Base-by-base conservation (phyloP, 495 filamentous ascomycete genomes). In the Astrothelium subdiscretum region DNA sequence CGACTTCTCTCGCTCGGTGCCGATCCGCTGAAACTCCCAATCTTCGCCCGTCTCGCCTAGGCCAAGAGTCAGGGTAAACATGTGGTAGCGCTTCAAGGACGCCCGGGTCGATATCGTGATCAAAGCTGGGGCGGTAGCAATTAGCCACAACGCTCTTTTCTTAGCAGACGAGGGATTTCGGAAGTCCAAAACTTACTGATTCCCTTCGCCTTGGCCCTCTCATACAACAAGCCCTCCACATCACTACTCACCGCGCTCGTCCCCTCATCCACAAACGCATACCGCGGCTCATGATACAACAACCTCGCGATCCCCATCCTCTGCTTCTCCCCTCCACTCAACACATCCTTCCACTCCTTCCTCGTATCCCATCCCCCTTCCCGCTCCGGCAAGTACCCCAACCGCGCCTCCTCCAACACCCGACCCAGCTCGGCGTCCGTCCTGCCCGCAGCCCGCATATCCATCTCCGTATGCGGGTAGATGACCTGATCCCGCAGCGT, bases 301-400 rank as follows among this genome's bases (percentile, higher is more conserved):
- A 97, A 70, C 57, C 95, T 79, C 8, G 95, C 95, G 67, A 97
- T 88, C 8, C 83, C 90, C 78, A 97, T 87, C 27, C 95, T 79
- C 74, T 99, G 95, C 76, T 99, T 99, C 78, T 99, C 95, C n/a
- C 95, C 95, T 12, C 95, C 95, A 63, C 86, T 91, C 20, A 99
- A 74, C 11, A 99, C 90, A 69, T 97, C 94, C 76, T 97, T 97
- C 95, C 95, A 99, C 67, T 95, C 94, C 75, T 99, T 97, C 29
- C 88, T 79, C 24, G 89, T 88, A 69, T 99, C 91, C 92, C 92
- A 99, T 13, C 95, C 95, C 27, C 92, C 95, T 76, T 99, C 95
- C 22, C 95, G 85, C 32, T 88, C 82, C 4, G 90, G 90, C 3
- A 99, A 79, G 73, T 97, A 97, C 8, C 91, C 92, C 0, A 99